Base-by-base conservation (phyloP, 2,329 filamentous ascomycete species). In the Chrysoporthe austroafricana region DNA sequence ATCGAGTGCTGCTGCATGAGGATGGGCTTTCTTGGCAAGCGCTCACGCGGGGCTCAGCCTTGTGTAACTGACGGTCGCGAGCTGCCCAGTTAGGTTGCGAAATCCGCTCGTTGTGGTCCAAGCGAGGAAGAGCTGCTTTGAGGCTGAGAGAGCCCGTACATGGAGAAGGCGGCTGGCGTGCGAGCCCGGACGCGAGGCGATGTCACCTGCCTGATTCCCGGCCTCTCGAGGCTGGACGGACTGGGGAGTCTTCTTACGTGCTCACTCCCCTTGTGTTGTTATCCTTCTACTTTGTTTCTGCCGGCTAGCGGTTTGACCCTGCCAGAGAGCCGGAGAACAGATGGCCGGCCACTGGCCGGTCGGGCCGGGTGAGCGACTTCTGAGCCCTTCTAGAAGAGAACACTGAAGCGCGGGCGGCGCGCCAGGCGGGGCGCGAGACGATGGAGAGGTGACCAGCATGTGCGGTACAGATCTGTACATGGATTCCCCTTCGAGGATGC, bases 141-240 rank as follows among this genome's bases (percentile, higher is more conserved):
- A 56, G 52, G 52, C 52, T 56, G 52, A 36, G 21, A 32, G 50
- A 32, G n/a, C 26, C 26, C 32, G 54, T n/a, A 57, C 32, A 39
- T 18, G 34, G 34, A 54, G 32, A 54, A 11, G 13, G 26, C 26
- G 11, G 21, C 7, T 54, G 21, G 50, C 21, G 50, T 21, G 50
- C 18, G 54, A 34, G 34, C 32, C 18, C 16, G 18, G 34, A 57
- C 9, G 54, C 54, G 54, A 57, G 54, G 34, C 54, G 32, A 57
- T 57, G 32, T 57, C 3, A 57, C 54, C 54, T 57, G 54, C 54
- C 54, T 39, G 54, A 57, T 57, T 57, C 54, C 16, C 21, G 26
- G 54, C 50, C 54, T 21, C 13, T 26, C 16, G 34, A 57, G 34
- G 54, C 34, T 57, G 54, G 54, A 14, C 14, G 1, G 34, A 18